Evolutionary conservation across 1,139 yeast species (phyloP), one percentile per base, ranked within the genome.

Genomic region (Candida mesenterica): DNA sequence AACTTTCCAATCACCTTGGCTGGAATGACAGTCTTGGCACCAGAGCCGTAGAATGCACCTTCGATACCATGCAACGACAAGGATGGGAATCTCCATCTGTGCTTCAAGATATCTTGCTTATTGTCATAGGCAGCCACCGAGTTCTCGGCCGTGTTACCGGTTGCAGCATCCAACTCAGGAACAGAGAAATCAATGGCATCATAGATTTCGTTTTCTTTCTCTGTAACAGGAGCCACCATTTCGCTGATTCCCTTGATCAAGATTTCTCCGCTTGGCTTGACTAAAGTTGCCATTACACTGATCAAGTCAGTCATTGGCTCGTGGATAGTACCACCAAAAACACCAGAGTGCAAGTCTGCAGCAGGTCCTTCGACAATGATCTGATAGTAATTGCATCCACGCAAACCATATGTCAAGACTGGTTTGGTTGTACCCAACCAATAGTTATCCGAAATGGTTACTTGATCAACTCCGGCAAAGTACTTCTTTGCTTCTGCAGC

Each of bases 351-450:
- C 65, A 92, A 76, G 61, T 94, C 99, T 6, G 98, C 97, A 33
- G 86, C 90, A 25, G 99, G 98, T 15, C 98, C 99, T 41, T 75
- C 75, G 44, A 92, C 68, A 24, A 74, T 65, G 49, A 90, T 66
- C 61, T 88, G 88, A 67, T 92, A 92, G 72, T 94, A 94, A 68
- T 86, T 86, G 56, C 92, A 87, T 45, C 99, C 99, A 65, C 99
- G 83, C 53, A 92, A 80, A 34, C 99, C 99, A 62, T 92, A 92
- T 27, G 99, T 94, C 56, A 92, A 78, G 5, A 88, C 97, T 14
- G 99, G 99, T 60, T 92, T 90, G 49, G 79, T 80, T 43, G 97
- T 90, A 45, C 98, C 99, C 44, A 92, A 75, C 99, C 99, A 92
- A 68, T 94, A 94, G 70, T 94, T 92, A 66, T 92, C 99, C 39